Percentiles rank a stretch among this genome's conserved stretches.
Conservation (phyloP, 2,329 filamentous ascomycete genomes). For the Penicillium polonicum region DNA sequence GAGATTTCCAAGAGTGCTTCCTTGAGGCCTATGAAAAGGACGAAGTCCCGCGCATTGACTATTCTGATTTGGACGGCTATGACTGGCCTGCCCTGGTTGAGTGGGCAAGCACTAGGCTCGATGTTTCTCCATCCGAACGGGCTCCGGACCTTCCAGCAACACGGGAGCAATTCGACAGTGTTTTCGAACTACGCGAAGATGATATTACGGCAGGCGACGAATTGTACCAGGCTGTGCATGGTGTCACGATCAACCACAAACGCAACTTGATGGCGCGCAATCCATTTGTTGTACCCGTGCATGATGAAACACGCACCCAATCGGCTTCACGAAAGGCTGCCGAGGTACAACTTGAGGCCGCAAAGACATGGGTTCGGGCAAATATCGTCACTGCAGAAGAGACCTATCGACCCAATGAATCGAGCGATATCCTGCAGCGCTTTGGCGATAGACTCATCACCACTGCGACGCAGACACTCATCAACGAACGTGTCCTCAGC, state of each 20-base stretch:
- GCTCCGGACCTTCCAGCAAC: slow-evolving; percentile 46
- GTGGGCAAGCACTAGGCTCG: slow-evolving; percentile 47
- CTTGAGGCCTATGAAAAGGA: slow-evolving; percentile 46
- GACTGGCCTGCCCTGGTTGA: slow-evolving; percentile 49
- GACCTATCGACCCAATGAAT: slow-evolving; percentile 41
- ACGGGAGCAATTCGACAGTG: slow-evolving; percentile 41
- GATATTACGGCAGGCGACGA: slow-evolving; percentile 34
- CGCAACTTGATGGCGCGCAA: slow-evolving; percentile 35
- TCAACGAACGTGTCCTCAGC: slow-evolving; percentile 42
- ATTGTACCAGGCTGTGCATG: slow-evolving; percentile 34
- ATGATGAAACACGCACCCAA: slow-evolving; percentile 5
- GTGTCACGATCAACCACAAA: slow-evolving; percentile 36
- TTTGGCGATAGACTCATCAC: slow-evolving; percentile 38
- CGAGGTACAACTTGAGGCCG: slow-evolving; percentile 34
- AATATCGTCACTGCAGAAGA: slow-evolving; percentile 47
- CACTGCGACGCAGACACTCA: slow-evolving; percentile 42
- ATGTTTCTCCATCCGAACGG: slow-evolving; percentile 38
- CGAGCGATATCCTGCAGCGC: slow-evolving; percentile 33
- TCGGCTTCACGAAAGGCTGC: slow-evolving; percentile 17
- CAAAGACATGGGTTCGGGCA: slow-evolving; percentile 50
- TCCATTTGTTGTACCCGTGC: slow-evolving; percentile 36
- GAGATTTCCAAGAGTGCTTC: slow-evolving; percentile 48
- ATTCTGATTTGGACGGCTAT: slow-evolving; percentile 44
- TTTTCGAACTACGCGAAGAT: slow-evolving; percentile 44
- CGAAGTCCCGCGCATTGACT: slow-evolving; percentile 47